phyloP scores from a whole-genome alignment of 2,329 filamentous ascomycete species.

The Calcarisporium arbuscula region DNA sequence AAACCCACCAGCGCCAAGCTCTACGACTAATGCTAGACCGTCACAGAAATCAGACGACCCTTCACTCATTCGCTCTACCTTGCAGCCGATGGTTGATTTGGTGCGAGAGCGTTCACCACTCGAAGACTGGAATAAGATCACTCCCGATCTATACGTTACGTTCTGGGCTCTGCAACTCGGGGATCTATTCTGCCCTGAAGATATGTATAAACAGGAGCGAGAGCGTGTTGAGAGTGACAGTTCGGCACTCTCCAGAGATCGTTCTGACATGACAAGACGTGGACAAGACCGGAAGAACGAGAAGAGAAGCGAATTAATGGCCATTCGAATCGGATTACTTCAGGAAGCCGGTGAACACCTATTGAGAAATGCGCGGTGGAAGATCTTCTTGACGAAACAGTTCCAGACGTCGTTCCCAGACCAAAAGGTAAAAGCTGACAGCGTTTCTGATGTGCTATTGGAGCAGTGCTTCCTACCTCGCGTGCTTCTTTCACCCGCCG shows the following conservation, averaged over 20 bases:
- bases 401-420: conserved; percentile 74
- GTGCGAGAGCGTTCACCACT: conserved; percentile 56
- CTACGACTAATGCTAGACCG: conserved; percentile 16
- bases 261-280: conserved; percentile 63
- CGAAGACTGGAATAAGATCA: conserved; percentile 63
- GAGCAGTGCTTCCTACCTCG: conserved; percentile 92
- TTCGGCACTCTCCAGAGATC: conserved; percentile 60
- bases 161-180: conserved; percentile 89
- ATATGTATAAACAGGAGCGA: conserved; percentile 73
- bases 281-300: conserved; percentile 58
- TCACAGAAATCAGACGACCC: conserved; percentile 28
- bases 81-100: conserved; percentile 67
- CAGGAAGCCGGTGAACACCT: conserved; percentile 68
- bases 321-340: conserved; percentile 62
- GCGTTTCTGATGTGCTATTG: conserved; percentile 68
- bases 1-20: conserved; percentile 7
- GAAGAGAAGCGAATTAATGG: conserved; percentile 62
- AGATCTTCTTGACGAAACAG: conserved; percentile 65
- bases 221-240: conserved; percentile 62
- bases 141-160: conserved; percentile 74
- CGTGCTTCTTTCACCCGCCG: conserved; percentile 72
- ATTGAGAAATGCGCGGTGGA: conserved; percentile 59
- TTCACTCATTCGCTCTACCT: conserved; percentile 25
- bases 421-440: conserved; percentile 55
- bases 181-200: conserved; percentile 70